Percentiles rank a stretch among this genome's conserved stretches.
Evolutionary conservation across 1,284 basidiomycete species (phyloP).

Genomic region (Microbotryum violaceum): DNA sequence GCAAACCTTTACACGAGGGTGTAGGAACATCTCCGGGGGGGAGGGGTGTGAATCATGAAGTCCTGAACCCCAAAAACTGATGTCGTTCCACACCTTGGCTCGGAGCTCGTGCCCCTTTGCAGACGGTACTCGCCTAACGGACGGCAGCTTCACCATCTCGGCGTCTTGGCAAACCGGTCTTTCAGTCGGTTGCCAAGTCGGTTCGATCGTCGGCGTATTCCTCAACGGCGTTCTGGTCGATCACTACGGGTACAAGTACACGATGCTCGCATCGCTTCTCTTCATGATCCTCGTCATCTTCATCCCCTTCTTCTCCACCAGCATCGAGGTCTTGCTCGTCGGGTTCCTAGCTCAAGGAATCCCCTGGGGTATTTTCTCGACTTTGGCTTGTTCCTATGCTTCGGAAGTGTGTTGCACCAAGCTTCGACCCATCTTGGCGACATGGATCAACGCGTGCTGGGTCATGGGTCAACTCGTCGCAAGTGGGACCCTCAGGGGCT

Average conservation of each 20-base stretch:
- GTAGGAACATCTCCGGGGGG: neutral
- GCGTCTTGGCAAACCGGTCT: constrained; percentile 48
- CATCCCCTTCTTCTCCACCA: constrained; percentile 43
- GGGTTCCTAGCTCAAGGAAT: constrained; percentile 40
- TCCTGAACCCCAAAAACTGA: neutral
- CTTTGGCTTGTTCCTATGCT: constrained; percentile 47
- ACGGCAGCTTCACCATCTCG: constrained; percentile 42
- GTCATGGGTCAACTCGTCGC: constrained; percentile 42
- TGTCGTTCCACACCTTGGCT: too few relatives aligned
- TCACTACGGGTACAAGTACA: constrained; percentile 40
- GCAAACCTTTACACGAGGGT: too few relatives aligned
- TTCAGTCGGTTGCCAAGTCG: constrained; percentile 39
- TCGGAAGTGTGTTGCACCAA: constrained; percentile 47
- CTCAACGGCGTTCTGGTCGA: constrained; percentile 40
- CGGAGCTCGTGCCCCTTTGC: neutral
- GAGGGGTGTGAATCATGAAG: neutral
- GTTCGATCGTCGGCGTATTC: constrained; percentile 43
- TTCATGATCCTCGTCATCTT: constrained; percentile 40
- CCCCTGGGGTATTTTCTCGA: constrained; percentile 41
- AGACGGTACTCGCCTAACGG: neutral
- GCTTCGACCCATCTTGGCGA: constrained; percentile 41
- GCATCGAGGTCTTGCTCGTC: constrained; percentile 40
- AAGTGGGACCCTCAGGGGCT: constrained; percentile 42
- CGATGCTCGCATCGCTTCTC: constrained; percentile 38
- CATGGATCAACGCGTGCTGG: constrained; percentile 27